Evolutionary conservation across 805 yeast species (phyloP).

Genomic region (Yarrowia deformans): DNA sequence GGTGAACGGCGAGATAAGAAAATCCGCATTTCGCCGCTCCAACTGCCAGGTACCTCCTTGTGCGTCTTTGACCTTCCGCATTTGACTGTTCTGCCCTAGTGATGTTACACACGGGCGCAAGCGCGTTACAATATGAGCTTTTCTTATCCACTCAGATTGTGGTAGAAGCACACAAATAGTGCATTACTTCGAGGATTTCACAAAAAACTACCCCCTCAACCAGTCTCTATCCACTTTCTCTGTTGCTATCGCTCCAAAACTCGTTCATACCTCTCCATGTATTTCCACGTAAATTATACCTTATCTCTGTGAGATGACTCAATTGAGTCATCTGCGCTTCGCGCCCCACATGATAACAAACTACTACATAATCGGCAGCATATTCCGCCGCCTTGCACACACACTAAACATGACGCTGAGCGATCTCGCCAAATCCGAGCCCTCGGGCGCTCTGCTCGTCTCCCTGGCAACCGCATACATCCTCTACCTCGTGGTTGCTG

Average conservation of each 20-base stretch:
- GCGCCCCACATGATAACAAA: conserved; percentile 13
- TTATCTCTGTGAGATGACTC: conserved; percentile 15
- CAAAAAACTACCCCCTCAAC: too few relatives aligned
- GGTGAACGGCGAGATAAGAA: too few relatives aligned
- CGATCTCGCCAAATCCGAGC: background rate
- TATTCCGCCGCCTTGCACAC: conserved; percentile 7
- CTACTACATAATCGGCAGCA: background rate
- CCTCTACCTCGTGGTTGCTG: background rate
- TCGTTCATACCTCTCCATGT: background rate
- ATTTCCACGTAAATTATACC: background rate
- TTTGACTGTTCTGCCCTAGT: too few relatives aligned
- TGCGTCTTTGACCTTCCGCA: too few relatives aligned
- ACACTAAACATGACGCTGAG: background rate
- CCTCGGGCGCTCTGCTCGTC: background rate
- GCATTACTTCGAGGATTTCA: too few relatives aligned
- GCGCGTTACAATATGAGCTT: too few relatives aligned
- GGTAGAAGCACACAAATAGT: too few relatives aligned
- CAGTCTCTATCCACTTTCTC: too few relatives aligned
- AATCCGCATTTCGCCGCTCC: too few relatives aligned
- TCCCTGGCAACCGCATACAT: conserved; percentile 20
- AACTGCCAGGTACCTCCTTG: too few relatives aligned
- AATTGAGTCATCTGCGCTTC: conserved; percentile 9
- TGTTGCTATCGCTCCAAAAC: background rate
- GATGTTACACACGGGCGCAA: too few relatives aligned
- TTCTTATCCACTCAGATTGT: too few relatives aligned